Percentiles rank a stretch among this genome's conserved stretches.
phyloP scores from a whole-genome alignment of 345 rosid species.

The Rhizophora mangle region DNA sequence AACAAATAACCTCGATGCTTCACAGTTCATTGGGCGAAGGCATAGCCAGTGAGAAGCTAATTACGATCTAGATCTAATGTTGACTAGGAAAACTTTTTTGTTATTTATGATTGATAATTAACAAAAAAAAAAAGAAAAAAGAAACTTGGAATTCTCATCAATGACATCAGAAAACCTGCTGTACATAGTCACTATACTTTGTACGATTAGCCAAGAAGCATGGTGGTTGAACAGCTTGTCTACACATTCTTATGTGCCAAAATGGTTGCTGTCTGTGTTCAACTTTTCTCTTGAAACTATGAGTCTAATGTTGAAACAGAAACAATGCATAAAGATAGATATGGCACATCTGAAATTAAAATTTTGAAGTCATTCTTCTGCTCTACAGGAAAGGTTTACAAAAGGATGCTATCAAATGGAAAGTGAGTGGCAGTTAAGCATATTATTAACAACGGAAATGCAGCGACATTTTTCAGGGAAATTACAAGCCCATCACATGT shows the following conservation, averaged over 20 bases:
- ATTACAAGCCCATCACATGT: conserved; percentile 55
- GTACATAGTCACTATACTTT: too few species aligned
- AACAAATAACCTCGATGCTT: conserved; percentile 43
- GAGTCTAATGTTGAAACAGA: too few species aligned
- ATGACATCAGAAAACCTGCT: too few species aligned
- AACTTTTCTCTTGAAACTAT: too few species aligned
- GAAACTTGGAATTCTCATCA: background rate
- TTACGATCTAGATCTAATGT: background rate
- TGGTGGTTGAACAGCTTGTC: too few species aligned
- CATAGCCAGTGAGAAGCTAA: conserved; percentile 45
- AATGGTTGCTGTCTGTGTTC: too few species aligned
- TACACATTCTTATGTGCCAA: too few species aligned
- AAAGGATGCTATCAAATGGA: conserved; percentile 45
- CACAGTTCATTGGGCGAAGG: conserved; percentile 67
- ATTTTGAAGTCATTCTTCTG: background rate
- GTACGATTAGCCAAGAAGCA: too few species aligned
- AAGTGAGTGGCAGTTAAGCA: conserved; percentile 51
- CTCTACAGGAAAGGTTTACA: conserved; percentile 54
- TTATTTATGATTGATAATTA: background rate
- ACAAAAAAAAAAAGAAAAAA: background rate
- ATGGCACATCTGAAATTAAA: too few species aligned
- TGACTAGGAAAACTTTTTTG: background rate
- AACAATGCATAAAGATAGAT: too few species aligned
- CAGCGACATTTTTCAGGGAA: conserved; percentile 55
- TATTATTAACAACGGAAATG: conserved; percentile 36